Evolutionary conservation across 257 asterid species (phyloP).

Genomic region (Orobanche coerulescens): DNA sequence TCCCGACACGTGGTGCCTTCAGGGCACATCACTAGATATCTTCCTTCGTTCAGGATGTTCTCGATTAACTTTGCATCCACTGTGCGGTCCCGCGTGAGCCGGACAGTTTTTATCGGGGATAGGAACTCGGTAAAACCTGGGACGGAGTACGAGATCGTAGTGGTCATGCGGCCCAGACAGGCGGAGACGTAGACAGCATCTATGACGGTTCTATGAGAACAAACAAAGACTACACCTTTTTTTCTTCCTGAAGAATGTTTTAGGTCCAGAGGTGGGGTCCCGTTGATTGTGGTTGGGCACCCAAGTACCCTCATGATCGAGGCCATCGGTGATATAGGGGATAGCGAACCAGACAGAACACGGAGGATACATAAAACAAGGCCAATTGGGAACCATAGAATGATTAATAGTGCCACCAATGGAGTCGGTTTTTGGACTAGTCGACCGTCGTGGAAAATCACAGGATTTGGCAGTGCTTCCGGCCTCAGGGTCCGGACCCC

Average conservation of each 20-base stretch:
- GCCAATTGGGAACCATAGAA: constrained; percentile 36
- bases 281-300: constrained; percentile 14
- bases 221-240: constrained; percentile 21
- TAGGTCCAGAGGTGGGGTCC: constrained; percentile 11
- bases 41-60: background rate
- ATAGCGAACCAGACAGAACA: background rate
- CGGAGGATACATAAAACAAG: constrained; percentile 20
- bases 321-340: background rate
- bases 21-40: constrained; percentile 20
- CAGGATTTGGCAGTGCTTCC: constrained; percentile 25
- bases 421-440: constrained; percentile 34
- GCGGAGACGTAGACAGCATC: constrained; percentile 21
- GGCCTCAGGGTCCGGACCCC: constrained; percentile 17
- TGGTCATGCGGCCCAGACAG: constrained; percentile 19
- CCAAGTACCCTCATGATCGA: background rate
- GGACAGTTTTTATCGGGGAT: constrained; percentile 15
- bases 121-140: constrained; percentile 7
- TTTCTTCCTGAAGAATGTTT: background rate
- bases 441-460: constrained; percentile 37
- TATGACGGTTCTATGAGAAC: constrained; percentile 22
- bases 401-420: constrained; percentile 19
- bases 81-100: constrained; percentile 20
- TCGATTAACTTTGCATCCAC: constrained; percentile 25
- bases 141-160: constrained; percentile 26
- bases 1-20: constrained; percentile 40